These are phyloP conservation scores for Ophiosphaerella narmari DNA, from an alignment of 2,329 filamentous ascomycete species.

Conservation along the genomic window DNA sequence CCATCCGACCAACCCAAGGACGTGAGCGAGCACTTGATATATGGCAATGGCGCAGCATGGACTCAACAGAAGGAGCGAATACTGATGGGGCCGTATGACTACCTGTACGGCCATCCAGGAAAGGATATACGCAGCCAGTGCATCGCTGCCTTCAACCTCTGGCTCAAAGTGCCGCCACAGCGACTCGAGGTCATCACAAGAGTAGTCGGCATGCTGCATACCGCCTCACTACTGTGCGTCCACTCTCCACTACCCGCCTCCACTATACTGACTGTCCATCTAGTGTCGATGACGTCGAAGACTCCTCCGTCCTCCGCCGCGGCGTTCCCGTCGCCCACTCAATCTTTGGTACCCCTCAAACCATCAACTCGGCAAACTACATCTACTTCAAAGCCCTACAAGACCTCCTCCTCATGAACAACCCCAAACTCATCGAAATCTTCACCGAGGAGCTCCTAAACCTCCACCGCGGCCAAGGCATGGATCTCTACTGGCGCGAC, in stretches of 20 bases:
- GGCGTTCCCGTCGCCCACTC: constrained; percentile 81
- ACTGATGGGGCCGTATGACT: constrained; percentile 78
- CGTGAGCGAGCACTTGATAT: constrained; percentile 47
- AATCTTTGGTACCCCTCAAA: constrained; percentile 85
- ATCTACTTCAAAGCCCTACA: constrained; percentile 81
- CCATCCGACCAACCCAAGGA: constrained; percentile 30
- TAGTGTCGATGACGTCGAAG: constrained; percentile 82
- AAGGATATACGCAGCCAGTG: constrained; percentile 84
- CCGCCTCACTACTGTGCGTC: constrained; percentile 70
- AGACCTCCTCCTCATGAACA: constrained; percentile 72
- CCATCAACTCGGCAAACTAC: constrained; percentile 90
- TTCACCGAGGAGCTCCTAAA: constrained; percentile 84
- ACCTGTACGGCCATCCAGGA: constrained; percentile 76
- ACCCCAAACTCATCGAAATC: constrained; percentile 68
- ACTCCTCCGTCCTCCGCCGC: constrained; percentile 74
- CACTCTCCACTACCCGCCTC: too few species aligned
- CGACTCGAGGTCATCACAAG: constrained; percentile 75
- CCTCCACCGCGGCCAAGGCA: constrained; percentile 83
- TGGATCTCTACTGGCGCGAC: constrained; percentile 91
- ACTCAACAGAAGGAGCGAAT: constrained; percentile 76
- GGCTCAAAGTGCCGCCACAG: constrained; percentile 73
- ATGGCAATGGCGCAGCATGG: constrained; percentile 61
- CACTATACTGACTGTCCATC: background rate
- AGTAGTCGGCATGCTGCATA: constrained; percentile 84
- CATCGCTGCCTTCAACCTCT: constrained; percentile 80